phyloP scores from a whole-genome alignment of 768 basidiomycete species.

The Termitomyces sp. region DNA sequence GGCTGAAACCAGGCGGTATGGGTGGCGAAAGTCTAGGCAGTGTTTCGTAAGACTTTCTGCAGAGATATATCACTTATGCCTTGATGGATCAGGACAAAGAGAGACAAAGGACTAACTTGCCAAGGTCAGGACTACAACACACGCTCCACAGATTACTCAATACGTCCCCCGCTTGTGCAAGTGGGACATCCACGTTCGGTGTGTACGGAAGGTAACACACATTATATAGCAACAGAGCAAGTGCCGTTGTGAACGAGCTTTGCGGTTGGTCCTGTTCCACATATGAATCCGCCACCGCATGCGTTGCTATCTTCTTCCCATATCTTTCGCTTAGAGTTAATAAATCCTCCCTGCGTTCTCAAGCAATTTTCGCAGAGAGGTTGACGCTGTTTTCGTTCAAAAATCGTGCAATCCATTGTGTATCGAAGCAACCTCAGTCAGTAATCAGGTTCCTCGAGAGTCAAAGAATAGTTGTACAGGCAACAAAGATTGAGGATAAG shows the following conservation, averaged over 20 bases:
- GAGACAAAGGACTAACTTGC: conserved; percentile 36
- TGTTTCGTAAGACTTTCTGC: conserved; percentile 58
- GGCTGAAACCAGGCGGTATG: conserved; percentile 53
- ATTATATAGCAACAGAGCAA: conserved; percentile 81
- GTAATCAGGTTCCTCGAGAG: neutral
- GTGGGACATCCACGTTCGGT: conserved; percentile 67
- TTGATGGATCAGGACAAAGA: neutral
- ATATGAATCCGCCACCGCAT: conserved; percentile 18
- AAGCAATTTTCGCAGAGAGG: conserved; percentile 71
- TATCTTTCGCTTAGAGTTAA: neutral
- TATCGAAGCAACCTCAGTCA: neutral
- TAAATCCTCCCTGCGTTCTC: conserved; percentile 47
- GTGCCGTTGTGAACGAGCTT: conserved; percentile 68
- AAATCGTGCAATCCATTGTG: conserved; percentile 70
- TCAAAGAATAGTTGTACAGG: neutral
- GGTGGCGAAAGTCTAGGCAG: conserved; percentile 51
- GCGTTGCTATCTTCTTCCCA: neutral
- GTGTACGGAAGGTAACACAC: conserved; percentile 82
- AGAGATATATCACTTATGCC: neutral
- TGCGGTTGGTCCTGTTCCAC: conserved; percentile 18
- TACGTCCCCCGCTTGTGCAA: conserved; percentile 73
- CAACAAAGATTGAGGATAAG: neutral
- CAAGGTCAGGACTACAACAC: conserved; percentile 71
- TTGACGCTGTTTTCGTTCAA: conserved; percentile 66
- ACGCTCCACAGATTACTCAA: conserved; percentile 76